These are phyloP conservation scores for Trematosphaeria pertusa DNA, from an alignment of 2,329 filamentous ascomycete species.

Conservation along the genomic window DNA sequence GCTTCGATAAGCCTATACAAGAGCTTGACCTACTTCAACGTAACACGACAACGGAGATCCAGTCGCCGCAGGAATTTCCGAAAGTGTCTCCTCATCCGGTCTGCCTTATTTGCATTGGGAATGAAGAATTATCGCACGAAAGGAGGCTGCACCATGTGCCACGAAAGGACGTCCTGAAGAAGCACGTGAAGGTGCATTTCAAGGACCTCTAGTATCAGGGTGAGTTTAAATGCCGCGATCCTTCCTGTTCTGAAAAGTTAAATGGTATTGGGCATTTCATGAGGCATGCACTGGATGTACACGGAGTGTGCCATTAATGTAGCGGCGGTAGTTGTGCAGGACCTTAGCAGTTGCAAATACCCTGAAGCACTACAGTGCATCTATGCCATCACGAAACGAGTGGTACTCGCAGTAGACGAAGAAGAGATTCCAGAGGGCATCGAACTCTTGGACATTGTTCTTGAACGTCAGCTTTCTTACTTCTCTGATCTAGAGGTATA, in stretches of 20 bases:
- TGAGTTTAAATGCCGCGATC: constrained; percentile 15
- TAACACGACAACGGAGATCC: not conserved
- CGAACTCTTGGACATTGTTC: too few relatives aligned
- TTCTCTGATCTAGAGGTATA: too few relatives aligned
- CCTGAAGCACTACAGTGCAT: too few relatives aligned
- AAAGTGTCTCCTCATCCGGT: constrained; percentile 10
- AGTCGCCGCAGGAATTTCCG: not conserved
- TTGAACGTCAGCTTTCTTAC: too few relatives aligned
- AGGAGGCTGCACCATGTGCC: too few relatives aligned
- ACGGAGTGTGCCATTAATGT: constrained; percentile 14
- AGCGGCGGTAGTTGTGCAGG: too few relatives aligned
- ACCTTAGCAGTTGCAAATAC: too few relatives aligned
- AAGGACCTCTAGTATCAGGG: constrained; percentile 7
- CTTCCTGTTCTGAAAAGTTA: constrained; percentile 6
- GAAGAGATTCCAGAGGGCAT: too few relatives aligned
- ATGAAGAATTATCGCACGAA: constrained; percentile 12
- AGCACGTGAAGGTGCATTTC: constrained; percentile 16
- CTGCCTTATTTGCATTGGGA: constrained; percentile 17
- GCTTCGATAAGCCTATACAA: too few relatives aligned
- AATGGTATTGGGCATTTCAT: constrained; percentile 17
- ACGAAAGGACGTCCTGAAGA: too few relatives aligned
- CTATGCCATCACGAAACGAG: too few relatives aligned
- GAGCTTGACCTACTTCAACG: not conserved
- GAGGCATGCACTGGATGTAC: constrained; percentile 14
- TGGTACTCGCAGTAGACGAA: too few relatives aligned